These are phyloP conservation scores for Polyporus arcularius DNA, from an alignment of 768 basidiomycete species.

Conservation along the genomic window DNA sequence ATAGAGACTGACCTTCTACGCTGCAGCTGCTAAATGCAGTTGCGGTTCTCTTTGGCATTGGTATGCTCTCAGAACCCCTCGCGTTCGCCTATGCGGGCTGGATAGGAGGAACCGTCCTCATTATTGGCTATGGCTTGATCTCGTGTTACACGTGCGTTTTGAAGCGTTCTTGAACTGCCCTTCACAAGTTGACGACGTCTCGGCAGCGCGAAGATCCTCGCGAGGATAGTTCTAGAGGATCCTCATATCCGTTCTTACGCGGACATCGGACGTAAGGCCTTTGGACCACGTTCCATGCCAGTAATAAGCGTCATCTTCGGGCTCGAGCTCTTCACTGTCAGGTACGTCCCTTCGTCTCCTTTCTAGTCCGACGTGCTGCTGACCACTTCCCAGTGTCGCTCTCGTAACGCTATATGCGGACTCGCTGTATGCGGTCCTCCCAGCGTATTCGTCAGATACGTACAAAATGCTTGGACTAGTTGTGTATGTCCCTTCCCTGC, in stretches of 20 bases:
- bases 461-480: slow-evolving; percentile 78
- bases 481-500: slow-evolving; percentile 48
- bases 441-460: slow-evolving; percentile 60
- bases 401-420: slow-evolving; percentile 91
- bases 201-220: slow-evolving; percentile 84
- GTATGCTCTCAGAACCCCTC: slow-evolving; percentile 86
- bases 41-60: slow-evolving; percentile 84
- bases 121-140: slow-evolving; percentile 74
- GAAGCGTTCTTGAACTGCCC: background rate
- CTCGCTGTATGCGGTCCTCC: slow-evolving; percentile 74
- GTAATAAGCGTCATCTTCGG: slow-evolving; percentile 78
- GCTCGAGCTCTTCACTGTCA: slow-evolving; percentile 82
- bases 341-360: slow-evolving; percentile 41
- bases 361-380: background rate
- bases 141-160: slow-evolving; percentile 84
- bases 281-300: slow-evolving; percentile 69
- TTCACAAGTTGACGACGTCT: slow-evolving; percentile 7
- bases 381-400: slow-evolving; percentile 56
- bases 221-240: slow-evolving; percentile 71
- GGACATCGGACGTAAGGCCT: slow-evolving; percentile 88
- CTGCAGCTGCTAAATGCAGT: slow-evolving; percentile 86
- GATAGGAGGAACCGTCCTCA: slow-evolving; percentile 72
- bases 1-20: background rate
- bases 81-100: slow-evolving; percentile 94
- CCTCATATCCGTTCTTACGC: slow-evolving; percentile 76